A percentile compares a stretch with the other conserved stretches of the same genome.
These are phyloP conservation scores for Ceratonia siliqua DNA, from an alignment of 306 rosid species.

Conservation along the genomic window DNA sequence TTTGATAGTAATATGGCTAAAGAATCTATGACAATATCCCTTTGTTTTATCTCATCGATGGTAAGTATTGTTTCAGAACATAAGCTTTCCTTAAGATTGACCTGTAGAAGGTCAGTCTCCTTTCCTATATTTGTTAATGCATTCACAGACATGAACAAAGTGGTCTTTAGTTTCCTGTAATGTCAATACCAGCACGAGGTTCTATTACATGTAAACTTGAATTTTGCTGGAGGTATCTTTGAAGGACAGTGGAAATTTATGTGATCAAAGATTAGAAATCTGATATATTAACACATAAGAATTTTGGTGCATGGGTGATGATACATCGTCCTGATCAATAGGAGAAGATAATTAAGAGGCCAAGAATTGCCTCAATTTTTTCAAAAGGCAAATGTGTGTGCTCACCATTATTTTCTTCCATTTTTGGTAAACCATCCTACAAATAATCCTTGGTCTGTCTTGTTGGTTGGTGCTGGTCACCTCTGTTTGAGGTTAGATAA, in stretches of 20 bases:
- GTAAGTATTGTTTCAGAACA: background rate
- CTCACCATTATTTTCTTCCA: too few species aligned
- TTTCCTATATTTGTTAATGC: background rate
- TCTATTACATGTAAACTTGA: background rate
- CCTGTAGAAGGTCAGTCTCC: background rate
- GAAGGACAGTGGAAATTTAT: background rate
- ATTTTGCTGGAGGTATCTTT: background rate
- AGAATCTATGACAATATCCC: background rate
- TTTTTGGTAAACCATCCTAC: too few species aligned
- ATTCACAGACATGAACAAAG: background rate
- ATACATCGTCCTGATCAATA: background rate
- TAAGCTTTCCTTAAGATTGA: background rate
- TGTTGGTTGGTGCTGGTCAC: too few species aligned
- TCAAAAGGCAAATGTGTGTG: too few species aligned
- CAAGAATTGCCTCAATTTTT: background rate
- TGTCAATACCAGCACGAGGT: too few species aligned
- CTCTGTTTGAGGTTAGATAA: too few species aligned
- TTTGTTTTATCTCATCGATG: background rate
- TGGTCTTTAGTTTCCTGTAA: too few species aligned
- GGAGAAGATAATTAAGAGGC: background rate
- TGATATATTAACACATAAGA: background rate
- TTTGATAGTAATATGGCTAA: background rate
- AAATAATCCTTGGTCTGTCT: too few species aligned
- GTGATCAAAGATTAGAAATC: background rate
- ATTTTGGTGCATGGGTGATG: background rate